Base-by-base conservation (phyloP, 2,329 filamentous ascomycete species). In the Corinectria fuckeliana region DNA sequence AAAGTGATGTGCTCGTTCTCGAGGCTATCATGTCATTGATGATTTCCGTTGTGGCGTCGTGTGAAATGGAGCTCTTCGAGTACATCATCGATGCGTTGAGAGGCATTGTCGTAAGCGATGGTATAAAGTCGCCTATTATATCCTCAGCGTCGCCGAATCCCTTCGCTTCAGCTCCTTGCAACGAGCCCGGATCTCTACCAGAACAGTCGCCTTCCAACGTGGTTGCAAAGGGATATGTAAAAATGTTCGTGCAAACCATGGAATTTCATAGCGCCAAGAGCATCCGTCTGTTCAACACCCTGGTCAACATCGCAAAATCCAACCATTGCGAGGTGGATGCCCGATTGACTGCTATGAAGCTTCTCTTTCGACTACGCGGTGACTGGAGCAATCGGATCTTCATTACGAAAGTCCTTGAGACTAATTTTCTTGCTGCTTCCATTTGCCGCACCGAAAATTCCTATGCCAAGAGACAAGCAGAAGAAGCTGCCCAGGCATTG, bases 291-390 rank as follows among this genome's bases (percentile, higher is more conserved):
- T 93, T 88, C 67, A 81, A 86, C 48, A 79, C 85, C 8, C 76
- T 94, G 5, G 77, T 93, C 39, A 80, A 81, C 51, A 87, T 93
- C 65, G 87, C 84, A 5, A 83, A 82, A 64, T 84, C 84, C 14
- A 81, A 80, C 25, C 78, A 82, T 28, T 86, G 84, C 61, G 89
- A 90, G 59, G 79, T 83, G 6, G 88, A 91, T 74, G 88, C 90
- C 50, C 88, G 91, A 6, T 78, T 95, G 23, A 88, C 88, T 11
- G 88, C 89, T 2, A 86, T 93, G 81, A 92, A 91, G 69, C 77
- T 94, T 41, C 79, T 97, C 2, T 94, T 96, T 72, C 87, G 93
- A 41, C 79, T 97, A 26, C 86, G 93, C 58, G 92, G 92, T 20
- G 92, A 97, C 75, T 92, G 90, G 72, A 87, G 90, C 9, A 87